Base-by-base conservation (phyloP, 768 basidiomycete genomes). In the Clitopilus hobsonii region DNA sequence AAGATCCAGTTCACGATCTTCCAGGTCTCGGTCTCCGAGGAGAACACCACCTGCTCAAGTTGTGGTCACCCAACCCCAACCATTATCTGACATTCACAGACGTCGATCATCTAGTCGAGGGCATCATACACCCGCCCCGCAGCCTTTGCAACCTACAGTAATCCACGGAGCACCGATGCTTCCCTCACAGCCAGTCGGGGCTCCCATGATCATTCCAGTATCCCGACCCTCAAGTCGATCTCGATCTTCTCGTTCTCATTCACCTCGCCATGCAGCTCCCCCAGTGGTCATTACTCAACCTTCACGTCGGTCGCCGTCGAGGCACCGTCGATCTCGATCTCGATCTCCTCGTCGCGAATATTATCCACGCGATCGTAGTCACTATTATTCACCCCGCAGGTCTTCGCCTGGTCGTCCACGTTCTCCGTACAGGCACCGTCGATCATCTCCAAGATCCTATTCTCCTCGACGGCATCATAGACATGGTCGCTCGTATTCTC, bases 211-310 rank as follows among this genome's bases (percentile, higher is more conserved):
- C n/a, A 8, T 45, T 23, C 14, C 41, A 23, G 14, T 16, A 16
- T 45, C 41, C 22, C 41, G 41, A 10, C 41, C 10, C 18, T 41
- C 38, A 11, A 45, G 41, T 45, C 41, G 41, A 23, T 45, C 41
- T 20, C 41, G 41, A 25, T 58, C 62, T 6, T n/a, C 32, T 36
- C 55, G 54, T 29, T 59, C 63, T 10, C 59, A 49, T 23, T 55
- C 56, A 38, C 56, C 26, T 51, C 45, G 38, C 25, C 32, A 32
- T 45, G 41, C 41, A 45, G 32, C 32, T 36, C 41, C 41, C 22
- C 41, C 41, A 20, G 41, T 45, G n/a, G 41, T 45, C 8, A 45
- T 45, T 11, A 20, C 41, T 20, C 41, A 45, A 20, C 41, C 41
- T 8, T 45, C 41, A 5, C 41, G 41, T 23, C 41, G 41, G n/a